These are phyloP conservation scores for Coemansia sp. DNA, from an alignment of 192 early-diverging fungal species.

Conservation along the genomic window DNA sequence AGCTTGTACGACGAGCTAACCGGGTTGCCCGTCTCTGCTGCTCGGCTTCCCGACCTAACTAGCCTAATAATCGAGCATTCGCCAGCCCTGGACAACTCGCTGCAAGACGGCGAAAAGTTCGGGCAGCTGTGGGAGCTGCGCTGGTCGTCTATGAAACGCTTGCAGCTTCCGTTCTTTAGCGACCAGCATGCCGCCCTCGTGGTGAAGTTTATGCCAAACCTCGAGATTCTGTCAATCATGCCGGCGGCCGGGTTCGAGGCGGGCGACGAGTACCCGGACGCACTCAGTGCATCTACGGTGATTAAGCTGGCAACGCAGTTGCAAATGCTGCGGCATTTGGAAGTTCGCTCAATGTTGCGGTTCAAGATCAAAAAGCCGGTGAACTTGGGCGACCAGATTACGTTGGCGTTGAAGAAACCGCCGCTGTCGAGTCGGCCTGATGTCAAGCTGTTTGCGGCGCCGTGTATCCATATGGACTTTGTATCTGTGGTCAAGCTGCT, in stretches of 20 bases:
- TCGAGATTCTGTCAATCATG: conserved; percentile 48
- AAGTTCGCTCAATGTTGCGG: conserved; percentile 47
- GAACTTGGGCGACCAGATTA: conserved; percentile 38
- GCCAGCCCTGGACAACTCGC: conserved; percentile 51
- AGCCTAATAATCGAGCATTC: conserved; percentile 55
- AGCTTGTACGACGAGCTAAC: conserved; percentile 52
- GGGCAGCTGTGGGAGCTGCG: conserved; percentile 52
- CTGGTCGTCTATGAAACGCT: conserved; percentile 41
- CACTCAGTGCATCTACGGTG: conserved; percentile 23
- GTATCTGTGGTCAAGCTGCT: conserved; percentile 37
- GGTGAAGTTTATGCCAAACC: conserved; percentile 51
- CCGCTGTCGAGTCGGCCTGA: conserved; percentile 32
- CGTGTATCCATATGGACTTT: conserved; percentile 49
- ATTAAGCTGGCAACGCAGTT: conserved; percentile 44
- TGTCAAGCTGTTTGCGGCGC: conserved; percentile 40
- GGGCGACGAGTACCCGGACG: conserved; percentile 51
- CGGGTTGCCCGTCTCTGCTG: conserved; percentile 41
- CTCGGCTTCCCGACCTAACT: conserved; percentile 38
- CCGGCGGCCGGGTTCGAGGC: conserved; percentile 47
- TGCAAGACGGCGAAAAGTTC: conserved; percentile 49
- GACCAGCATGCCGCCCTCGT: conserved; percentile 45
- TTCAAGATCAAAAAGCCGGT: conserved; percentile 37
- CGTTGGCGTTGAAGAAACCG: conserved; percentile 31
- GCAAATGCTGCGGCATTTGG: conserved; percentile 40
- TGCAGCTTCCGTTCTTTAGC: conserved; percentile 54